These are phyloP conservation scores for Thalassiosira ordinaria DNA, from an alignment of 352 stramenopile species.

Conservation along the genomic window DNA sequence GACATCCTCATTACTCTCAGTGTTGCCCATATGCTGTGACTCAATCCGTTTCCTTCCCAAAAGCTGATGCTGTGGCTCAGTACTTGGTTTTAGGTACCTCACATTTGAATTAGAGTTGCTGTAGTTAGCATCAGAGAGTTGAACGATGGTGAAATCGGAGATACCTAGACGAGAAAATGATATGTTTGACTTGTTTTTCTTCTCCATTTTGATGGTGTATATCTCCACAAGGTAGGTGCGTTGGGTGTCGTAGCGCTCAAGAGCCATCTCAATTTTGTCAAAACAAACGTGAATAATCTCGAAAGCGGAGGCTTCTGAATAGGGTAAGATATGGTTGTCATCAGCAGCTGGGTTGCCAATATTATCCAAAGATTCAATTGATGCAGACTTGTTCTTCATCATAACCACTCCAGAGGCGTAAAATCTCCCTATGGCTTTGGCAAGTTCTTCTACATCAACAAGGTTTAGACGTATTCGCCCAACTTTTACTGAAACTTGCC, in stretches of 20 bases:
- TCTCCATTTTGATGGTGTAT: slow-evolving; percentile 45
- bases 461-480: slow-evolving; percentile 76
- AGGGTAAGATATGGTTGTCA: neutral
- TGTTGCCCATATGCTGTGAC: neutral
- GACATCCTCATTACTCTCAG: neutral
- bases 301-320: slow-evolving; percentile 16
- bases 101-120: slow-evolving; percentile 5
- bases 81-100: slow-evolving; percentile 35
- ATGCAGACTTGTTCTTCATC: slow-evolving; percentile 42
- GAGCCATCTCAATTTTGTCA: slow-evolving; percentile 76
- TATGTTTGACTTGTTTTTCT: slow-evolving; percentile 42
- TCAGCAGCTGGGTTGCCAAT: neutral
- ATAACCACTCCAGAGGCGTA: slow-evolving; percentile 68
- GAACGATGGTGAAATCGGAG: slow-evolving; percentile 40
- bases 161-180: slow-evolving; percentile 46
- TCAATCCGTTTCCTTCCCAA: slow-evolving; percentile 24
- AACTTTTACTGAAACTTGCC: slow-evolving; percentile 59
- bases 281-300: slow-evolving; percentile 43
- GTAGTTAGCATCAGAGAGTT: slow-evolving; percentile 40
- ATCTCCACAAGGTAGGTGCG: slow-evolving; percentile 75
- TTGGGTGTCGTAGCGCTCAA: slow-evolving; percentile 73
- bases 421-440: slow-evolving; percentile 73
- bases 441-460: slow-evolving; percentile 79
- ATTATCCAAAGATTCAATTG: neutral
- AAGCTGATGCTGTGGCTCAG: slow-evolving; percentile 49